Evolutionary conservation across 495 filamentous ascomycete species (phyloP), one percentile per base, ranked within the genome.

Genomic region (Alectoria sarmentosa): DNA sequence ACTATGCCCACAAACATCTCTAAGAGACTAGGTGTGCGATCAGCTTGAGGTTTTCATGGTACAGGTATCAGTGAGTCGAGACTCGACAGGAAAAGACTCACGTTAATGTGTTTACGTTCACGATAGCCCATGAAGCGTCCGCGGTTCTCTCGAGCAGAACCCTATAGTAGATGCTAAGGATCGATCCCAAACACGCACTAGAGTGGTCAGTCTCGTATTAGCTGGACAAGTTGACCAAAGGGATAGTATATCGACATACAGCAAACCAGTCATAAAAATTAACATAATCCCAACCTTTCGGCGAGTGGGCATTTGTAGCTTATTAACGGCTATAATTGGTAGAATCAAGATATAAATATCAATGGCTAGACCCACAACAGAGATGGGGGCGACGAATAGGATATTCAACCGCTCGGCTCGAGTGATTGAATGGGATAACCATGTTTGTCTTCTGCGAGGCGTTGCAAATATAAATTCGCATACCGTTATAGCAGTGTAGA

Each of bases 181-280:
- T 13, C 32, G 62, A 60, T 1, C 39, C 39, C 39, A 23, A n/a
- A 46, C 21, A 46, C 14, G 42, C 42, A n/a, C 42, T 46, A 23
- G 4, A 46, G 9, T 5, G 21, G 21, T 46, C 42, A 46, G 42
- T 46, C 17, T 21, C 19, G 17, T 2, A 46, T n/a, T 19, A 13
- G 21, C 5, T n/a, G 6, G 19, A n/a, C 21, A n/a, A 46, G 17
- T n/a, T n/a, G 21, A n/a, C 6, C 42, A n/a, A n/a, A 41, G 39
- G 37, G 37, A 38, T 38, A 38, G 37, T 38, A 38, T 3, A 9
- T 41, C 14, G 5, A 32, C 34, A 15, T 55, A 62, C 66, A 68
- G 21, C 10, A 65, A 28, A 4, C 62, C 68, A 11, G 55, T 70
- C 54, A 58, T 32, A 34, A 70, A 68, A 19, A 70, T 48, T n/a